Base-by-base conservation (phyloP, 1,284 basidiomycete genomes). In the Waitea zeae region DNA sequence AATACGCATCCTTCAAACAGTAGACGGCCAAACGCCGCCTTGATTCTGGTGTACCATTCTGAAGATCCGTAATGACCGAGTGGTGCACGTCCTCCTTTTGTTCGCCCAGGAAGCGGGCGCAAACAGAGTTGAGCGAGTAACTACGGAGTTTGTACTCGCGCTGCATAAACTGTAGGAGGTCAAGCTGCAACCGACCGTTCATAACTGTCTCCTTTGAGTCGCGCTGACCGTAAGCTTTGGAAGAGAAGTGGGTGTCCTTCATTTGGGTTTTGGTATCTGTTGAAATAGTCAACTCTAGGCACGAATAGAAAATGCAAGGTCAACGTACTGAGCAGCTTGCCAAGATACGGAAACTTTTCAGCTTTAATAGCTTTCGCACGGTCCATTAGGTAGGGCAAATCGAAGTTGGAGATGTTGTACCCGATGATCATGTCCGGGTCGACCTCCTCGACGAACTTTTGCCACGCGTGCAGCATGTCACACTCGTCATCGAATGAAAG, bases 61-160 rank as follows among this genome's bases (percentile, higher is more conserved):
- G 92, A 20, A 97, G 58, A 35, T 95, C 89, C 0, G 90, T 95
- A 46, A 97, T 97, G 41, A 93, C 87, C 1, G 90, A 95, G 49
- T 96, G 79, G 48, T 96, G 90, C 15, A 96, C 90, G 44, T 96
- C 90, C 51, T 96, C 90, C 53, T 96, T 96, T 53, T 96, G 92
- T 51, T 96, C 92, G 18, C 87, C 88, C 2, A 96, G 62, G 56
- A 96, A 96, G 46, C 90, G 86, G 2, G 92, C 81, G 51, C 90
- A 96, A 33, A 96, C 90, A 1, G 90, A 81, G 52, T 96, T 96
- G 42, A 96, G 75, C 1, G 90, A 87, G 52, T 96, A 96, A 48
- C 83, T 89, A 17, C 92, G 76, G 3, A 96, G 61, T 49, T 96
- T 96, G 60, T 95, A 81, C 52, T 96, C 92, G 41, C 90, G 71